Evolutionary conservation across 495 filamentous ascomycete species (phyloP).

Genomic region (Penicillium herquei): DNA sequence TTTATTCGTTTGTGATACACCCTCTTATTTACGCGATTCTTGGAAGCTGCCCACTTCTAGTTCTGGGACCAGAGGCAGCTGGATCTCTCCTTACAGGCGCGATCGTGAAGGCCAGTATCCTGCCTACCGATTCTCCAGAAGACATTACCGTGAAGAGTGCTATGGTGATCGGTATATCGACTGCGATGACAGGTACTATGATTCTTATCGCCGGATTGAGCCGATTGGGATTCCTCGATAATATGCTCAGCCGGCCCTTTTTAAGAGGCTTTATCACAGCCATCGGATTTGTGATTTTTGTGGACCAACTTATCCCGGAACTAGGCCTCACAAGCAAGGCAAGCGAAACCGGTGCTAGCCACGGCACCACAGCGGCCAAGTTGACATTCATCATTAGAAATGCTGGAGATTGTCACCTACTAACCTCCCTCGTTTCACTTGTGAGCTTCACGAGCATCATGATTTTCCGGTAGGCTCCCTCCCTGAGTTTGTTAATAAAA

Average conservation of each 20-base stretch:
- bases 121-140: constrained; percentile 64
- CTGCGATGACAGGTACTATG: constrained; percentile 80
- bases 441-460: constrained; percentile 87
- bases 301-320: constrained; percentile 92
- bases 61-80: constrained; percentile 94
- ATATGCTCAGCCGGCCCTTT: constrained; percentile 89
- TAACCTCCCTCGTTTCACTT: constrained; percentile 73
- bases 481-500: not conserved
- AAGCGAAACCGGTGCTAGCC: constrained; percentile 56
- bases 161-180: constrained; percentile 82
- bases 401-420: constrained; percentile 58
- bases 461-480: constrained; percentile 62
- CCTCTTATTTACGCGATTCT: constrained; percentile 87
- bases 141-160: constrained; percentile 69
- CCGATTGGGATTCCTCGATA: constrained; percentile 91
- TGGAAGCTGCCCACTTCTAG: constrained; percentile 86
- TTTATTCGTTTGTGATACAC: constrained; percentile 92
- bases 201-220: constrained; percentile 81
- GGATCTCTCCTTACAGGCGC: constrained; percentile 86
- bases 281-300: constrained; percentile 91
- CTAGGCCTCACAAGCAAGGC: constrained; percentile 70
- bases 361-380: constrained; percentile 85
- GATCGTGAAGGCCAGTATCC: constrained; percentile 76
- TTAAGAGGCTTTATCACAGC: constrained; percentile 94
- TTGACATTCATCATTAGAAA: constrained; percentile 73